Conservation (phyloP, 2,329 filamentous ascomycete genomes). For the Pezicula rhizophila region DNA sequence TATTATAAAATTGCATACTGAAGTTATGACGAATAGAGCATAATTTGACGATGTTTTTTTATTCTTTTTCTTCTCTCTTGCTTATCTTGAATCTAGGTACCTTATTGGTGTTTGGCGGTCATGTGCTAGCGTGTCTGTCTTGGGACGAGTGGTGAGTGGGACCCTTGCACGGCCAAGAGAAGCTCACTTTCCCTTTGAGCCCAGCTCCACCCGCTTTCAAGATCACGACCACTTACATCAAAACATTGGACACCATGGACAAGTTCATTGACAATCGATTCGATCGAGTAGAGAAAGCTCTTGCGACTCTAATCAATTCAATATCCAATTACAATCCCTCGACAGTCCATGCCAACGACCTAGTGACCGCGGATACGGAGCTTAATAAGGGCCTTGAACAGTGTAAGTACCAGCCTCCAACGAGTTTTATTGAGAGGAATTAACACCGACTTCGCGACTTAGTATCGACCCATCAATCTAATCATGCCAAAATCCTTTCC, state of each 20-base stretch:
- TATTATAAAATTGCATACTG: no score
- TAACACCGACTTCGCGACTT: neutral
- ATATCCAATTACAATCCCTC: constrained; percentile 79
- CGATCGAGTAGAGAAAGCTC: constrained; percentile 59
- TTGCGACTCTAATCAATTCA: constrained; percentile 68
- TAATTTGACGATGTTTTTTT: no score
- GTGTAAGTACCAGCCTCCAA: constrained; percentile 36
- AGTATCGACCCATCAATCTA: constrained; percentile 72
- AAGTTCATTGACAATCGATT: constrained; percentile 55
- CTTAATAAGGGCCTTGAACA: constrained; percentile 60
- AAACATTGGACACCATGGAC: constrained; percentile 44
- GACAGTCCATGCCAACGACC: constrained; percentile 57
- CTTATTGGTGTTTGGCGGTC: no score
- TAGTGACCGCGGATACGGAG: constrained; percentile 64
- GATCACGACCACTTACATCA: no score
- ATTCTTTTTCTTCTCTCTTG: no score
- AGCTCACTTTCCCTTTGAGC: no score
- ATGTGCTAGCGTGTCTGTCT: no score
- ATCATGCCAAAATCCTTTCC: constrained; percentile 60
- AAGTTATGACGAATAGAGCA: no score
- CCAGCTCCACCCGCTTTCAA: no score
- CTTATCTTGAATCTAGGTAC: no score
- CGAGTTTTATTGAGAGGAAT: constrained; percentile 3
- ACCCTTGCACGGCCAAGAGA: no score
- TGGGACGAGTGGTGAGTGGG: no score